Conservation (phyloP, 2,329 filamentous ascomycete species). For the Phyllosticta paracitricarpa region DNA sequence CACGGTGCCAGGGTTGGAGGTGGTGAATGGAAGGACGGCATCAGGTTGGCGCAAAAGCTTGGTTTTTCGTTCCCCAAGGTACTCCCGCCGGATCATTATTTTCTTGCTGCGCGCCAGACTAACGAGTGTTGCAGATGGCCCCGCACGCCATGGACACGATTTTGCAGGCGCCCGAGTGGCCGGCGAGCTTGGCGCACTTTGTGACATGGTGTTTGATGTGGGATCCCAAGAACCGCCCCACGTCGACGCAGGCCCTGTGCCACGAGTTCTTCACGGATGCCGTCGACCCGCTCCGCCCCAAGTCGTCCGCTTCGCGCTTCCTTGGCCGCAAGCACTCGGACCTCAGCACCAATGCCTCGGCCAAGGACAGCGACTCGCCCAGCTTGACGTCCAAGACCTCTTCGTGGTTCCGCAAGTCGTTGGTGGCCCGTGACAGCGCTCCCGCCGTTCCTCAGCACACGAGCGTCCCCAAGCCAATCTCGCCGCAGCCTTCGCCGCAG, state of each 20-base stretch:
- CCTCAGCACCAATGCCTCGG: slow-evolving; percentile 48
- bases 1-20: slow-evolving; percentile 76
- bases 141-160: slow-evolving; percentile 95
- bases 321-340: slow-evolving; percentile 87
- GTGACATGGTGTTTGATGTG: slow-evolving; percentile 99
- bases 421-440: slow-evolving; percentile 67
- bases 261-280: slow-evolving; percentile 94
- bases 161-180: slow-evolving; percentile 84
- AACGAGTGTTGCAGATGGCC: slow-evolving; percentile 58
- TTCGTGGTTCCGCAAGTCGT: slow-evolving; percentile 89
- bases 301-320: slow-evolving; percentile 74
- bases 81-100: slow-evolving; percentile 14
- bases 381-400: slow-evolving; percentile 68
- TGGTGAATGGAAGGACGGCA: slow-evolving; percentile 95
- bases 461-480: slow-evolving; percentile 29
- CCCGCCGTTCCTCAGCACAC: slow-evolving; percentile 46
- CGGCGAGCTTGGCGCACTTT: slow-evolving; percentile 74
- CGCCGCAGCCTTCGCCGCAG: slow-evolving; percentile 32
- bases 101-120: not conserved
- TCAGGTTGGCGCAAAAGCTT: slow-evolving; percentile 83
- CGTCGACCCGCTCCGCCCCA: slow-evolving; percentile 83
- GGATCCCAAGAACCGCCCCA: slow-evolving; percentile 88
- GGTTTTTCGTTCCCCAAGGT: slow-evolving; percentile 94
- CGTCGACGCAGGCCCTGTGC: slow-evolving; percentile 83
- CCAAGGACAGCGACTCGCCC: slow-evolving; percentile 55